These are phyloP conservation scores for Malus hybrid DNA, from an alignment of 331 rosid genomes.

Conservation along the genomic window DNA sequence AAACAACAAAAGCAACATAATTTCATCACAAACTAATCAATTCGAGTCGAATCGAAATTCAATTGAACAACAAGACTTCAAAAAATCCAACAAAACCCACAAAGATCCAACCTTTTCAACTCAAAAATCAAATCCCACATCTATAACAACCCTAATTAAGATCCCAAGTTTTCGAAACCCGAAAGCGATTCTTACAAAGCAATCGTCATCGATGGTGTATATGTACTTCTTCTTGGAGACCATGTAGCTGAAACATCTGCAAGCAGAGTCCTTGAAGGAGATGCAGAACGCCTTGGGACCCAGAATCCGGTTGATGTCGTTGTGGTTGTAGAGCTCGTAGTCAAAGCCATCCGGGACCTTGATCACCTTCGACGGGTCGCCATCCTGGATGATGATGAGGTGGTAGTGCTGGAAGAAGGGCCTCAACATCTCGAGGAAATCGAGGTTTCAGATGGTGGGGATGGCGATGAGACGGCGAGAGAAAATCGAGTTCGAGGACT, in stretches of 20 bases:
- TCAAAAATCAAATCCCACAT: no score
- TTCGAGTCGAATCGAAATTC: background rate
- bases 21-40: background rate
- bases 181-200: no score
- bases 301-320: constrained; percentile 42
- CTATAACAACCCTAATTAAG: no score
- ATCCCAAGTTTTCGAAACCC: no score
- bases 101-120: background rate
- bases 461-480: constrained; percentile 19
- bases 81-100: background rate
- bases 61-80: background rate
- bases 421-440: constrained; percentile 50
- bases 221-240: no score
- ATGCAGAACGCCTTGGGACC: constrained; percentile 16
- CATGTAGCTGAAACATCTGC: no score
- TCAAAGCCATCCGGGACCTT: constrained; percentile 46
- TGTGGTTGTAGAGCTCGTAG: constrained; percentile 48
- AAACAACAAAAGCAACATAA: background rate
- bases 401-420: constrained; percentile 47
- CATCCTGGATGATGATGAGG: constrained; percentile 49
- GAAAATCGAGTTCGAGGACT: no score
- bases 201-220: no score
- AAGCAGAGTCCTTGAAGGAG: no score
- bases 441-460: constrained; percentile 49
- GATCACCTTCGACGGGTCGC: constrained; percentile 37